Percentiles rank a stretch among this genome's conserved stretches.
Evolutionary conservation across 768 basidiomycete genomes (phyloP).

Genomic region (Naganishia vaughanmartiniae): DNA sequence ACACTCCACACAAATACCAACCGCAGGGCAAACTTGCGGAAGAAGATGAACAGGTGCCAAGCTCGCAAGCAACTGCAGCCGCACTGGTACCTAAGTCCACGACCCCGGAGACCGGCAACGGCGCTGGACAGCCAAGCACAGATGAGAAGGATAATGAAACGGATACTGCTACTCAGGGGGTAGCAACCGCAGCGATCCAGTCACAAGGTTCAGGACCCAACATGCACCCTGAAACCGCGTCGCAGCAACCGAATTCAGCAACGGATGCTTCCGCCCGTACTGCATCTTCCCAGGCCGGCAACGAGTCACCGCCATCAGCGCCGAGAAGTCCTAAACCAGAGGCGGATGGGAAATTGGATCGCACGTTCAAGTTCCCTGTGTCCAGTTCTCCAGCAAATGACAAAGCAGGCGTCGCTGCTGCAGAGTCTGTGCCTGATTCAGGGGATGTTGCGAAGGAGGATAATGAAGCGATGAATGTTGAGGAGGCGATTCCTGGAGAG

Average conservation of each 20-base stretch:
- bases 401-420: neutral
- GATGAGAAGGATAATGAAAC: neutral
- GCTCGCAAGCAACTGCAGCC: neutral
- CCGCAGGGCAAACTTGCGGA: neutral
- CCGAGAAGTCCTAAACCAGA: conserved; percentile 50
- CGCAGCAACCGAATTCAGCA: neutral
- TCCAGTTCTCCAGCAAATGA: conserved; percentile 16
- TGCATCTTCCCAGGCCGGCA: neutral
- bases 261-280: neutral
- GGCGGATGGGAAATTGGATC: conserved; percentile 49
- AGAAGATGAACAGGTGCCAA: conserved; percentile 4
- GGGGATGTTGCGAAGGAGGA: neutral
- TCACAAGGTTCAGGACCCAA: neutral
- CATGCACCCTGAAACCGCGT: neutral
- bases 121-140: neutral
- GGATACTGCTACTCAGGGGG: neutral
- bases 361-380: conserved; percentile 48
- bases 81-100: neutral
- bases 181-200: conserved; percentile 21
- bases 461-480: neutral
- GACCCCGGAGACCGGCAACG: neutral
- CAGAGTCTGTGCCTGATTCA: neutral
- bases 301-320: conserved; percentile 28
- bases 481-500: neutral
- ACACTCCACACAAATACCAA: conserved; percentile 29